These are phyloP conservation scores for Hygrophoropsis aurantiaca DNA, from an alignment of 768 basidiomycete genomes.

Conservation along the genomic window DNA sequence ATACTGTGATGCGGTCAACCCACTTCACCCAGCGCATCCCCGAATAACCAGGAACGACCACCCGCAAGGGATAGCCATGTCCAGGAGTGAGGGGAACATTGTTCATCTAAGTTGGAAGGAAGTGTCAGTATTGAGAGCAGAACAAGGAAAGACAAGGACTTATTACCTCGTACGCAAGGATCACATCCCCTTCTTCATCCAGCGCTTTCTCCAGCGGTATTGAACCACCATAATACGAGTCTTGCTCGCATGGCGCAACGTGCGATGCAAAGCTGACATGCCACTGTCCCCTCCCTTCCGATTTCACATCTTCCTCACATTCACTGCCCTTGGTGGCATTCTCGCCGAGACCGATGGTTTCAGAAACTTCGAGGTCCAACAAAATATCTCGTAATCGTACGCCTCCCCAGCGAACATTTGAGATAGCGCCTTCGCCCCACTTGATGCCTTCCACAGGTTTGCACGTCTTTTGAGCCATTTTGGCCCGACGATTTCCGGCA, in stretches of 20 bases:
- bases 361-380: constrained; percentile 38
- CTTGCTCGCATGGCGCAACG: constrained; percentile 61
- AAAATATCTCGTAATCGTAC: constrained; percentile 58
- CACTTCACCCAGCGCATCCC: constrained; percentile 80
- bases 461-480: constrained; percentile 58
- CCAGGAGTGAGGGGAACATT: constrained; percentile 54
- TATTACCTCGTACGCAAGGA: constrained; percentile 63
- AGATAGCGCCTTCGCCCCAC: constrained; percentile 70
- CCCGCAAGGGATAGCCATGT: constrained; percentile 66
- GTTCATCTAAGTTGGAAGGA: constrained; percentile 60
- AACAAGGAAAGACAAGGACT: background rate
- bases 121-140: constrained; percentile 1
- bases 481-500: constrained; percentile 65
- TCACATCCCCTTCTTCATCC: constrained; percentile 45
- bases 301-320: too few relatives aligned
- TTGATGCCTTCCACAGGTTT: constrained; percentile 51
- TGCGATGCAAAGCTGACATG: constrained; percentile 66
- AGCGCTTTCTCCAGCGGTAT: constrained; percentile 54
- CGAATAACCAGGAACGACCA: constrained; percentile 64
- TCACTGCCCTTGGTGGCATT: too few relatives aligned
- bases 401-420: constrained; percentile 69
- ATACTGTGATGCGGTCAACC: constrained; percentile 60
- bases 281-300: constrained; percentile 18
- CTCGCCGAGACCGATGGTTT: too few relatives aligned
- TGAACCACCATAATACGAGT: constrained; percentile 61